These are phyloP conservation scores for Pleurotus citrinopileatus DNA, from an alignment of 768 basidiomycete species.

Conservation along the genomic window DNA sequence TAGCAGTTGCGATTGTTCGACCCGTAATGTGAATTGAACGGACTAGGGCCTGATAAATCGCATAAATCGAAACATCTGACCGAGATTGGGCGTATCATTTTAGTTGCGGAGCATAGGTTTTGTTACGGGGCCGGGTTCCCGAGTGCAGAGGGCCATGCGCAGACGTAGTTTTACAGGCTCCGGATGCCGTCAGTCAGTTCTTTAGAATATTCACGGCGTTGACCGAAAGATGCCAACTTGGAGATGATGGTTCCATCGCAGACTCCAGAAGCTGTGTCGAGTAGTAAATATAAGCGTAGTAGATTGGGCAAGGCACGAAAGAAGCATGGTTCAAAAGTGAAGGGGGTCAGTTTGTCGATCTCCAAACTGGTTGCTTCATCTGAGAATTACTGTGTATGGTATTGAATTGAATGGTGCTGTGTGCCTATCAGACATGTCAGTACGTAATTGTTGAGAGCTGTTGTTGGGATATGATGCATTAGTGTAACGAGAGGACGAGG, in stretches of 20 bases:
- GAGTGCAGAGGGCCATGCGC: constrained; percentile 6
- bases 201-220: constrained; percentile 11
- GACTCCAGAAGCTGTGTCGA: constrained; percentile 6
- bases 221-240: constrained; percentile 8
- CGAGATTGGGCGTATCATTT: constrained; percentile 5
- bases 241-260: constrained; percentile 6
- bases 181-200: constrained; percentile 11
- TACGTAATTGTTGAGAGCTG: constrained; percentile 13
- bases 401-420: constrained; percentile 7
- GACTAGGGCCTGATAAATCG: neutral
- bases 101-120: neutral
- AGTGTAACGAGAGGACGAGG: no score
- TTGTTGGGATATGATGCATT: neutral
- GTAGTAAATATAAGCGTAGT: constrained; percentile 6
- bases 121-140: constrained; percentile 8
- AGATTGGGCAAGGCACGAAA: constrained; percentile 2
- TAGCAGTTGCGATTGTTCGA: neutral
- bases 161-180: constrained; percentile 7
- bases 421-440: constrained; percentile 21
- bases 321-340: constrained; percentile 7
- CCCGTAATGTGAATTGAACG: neutral
- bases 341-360: no score
- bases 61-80: constrained; percentile 3
- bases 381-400: neutral
- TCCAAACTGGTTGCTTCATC: constrained; percentile 2